Evolutionary conservation across 2,329 filamentous ascomycete genomes (phyloP).

Genomic region (Metarhizium rileyi): DNA sequence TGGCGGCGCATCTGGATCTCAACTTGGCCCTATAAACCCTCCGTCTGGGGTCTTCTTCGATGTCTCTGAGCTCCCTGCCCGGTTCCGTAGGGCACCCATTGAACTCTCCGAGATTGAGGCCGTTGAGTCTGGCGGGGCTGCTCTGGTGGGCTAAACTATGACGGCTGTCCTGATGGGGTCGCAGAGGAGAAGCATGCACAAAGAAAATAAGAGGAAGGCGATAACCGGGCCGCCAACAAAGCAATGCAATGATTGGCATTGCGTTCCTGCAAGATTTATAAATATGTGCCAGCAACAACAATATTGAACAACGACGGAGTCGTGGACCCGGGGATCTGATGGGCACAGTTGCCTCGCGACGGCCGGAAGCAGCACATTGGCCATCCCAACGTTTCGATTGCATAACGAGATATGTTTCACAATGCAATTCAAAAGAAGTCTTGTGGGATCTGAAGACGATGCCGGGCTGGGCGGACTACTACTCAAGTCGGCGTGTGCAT

Average conservation of each 20-base stretch:
- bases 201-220: not conserved
- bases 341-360: not conserved
- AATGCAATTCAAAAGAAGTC: too few relatives aligned
- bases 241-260: not conserved
- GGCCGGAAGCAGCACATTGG: not conserved
- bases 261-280: not conserved
- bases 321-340: not conserved
- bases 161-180: not conserved
- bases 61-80: conserved; percentile 71
- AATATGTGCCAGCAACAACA: not conserved
- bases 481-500: not conserved
- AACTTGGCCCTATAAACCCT: conserved; percentile 64
- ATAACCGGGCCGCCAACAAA: not conserved
- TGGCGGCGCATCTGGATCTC: conserved; percentile 55
- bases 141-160: conserved; percentile 34
- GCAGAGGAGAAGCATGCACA: not conserved
- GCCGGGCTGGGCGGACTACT: not conserved
- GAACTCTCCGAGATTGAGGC: conserved; percentile 84
- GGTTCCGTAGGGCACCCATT: conserved; percentile 71
- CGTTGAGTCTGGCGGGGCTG: conserved; percentile 83
- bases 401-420: not conserved
- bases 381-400: not conserved
- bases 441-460: not conserved
- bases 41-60: conserved; percentile 75
- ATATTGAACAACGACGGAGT: not conserved